Conservation (phyloP, 805 yeast genomes). For the Starmerella powellii region DNA sequence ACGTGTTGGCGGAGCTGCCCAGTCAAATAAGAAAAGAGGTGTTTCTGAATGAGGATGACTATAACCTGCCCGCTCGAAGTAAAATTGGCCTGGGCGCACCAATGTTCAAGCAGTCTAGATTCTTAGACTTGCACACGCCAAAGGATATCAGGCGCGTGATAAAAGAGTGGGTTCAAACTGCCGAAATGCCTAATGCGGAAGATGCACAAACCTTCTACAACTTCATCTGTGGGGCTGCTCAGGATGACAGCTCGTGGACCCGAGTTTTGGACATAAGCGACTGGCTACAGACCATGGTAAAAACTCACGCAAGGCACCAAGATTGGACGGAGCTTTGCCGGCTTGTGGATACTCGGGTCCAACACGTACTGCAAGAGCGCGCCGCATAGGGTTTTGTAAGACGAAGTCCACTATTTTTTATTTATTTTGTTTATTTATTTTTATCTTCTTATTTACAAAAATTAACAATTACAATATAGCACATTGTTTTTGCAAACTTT, state of each 20-base stretch:
- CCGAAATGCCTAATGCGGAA: constrained; percentile 6
- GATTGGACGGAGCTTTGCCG: not conserved
- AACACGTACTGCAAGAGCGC: not conserved
- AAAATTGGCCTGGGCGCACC: not conserved
- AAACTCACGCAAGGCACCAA: not conserved
- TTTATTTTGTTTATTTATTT: not conserved
- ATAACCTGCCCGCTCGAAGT: not conserved
- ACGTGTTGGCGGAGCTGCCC: constrained; percentile 56
- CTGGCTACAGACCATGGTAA: not conserved
- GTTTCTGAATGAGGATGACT: constrained; percentile 17
- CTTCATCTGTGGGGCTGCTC: constrained; percentile 2
- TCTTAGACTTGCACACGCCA: constrained; percentile 5
- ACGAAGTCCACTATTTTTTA: not conserved
- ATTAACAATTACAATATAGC: too few species aligned
- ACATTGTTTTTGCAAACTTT: too few species aligned
- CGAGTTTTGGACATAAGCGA: constrained; percentile 1
- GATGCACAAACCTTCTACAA: constrained; percentile 12
- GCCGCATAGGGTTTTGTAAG: not conserved
- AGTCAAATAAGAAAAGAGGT: constrained; percentile 52
- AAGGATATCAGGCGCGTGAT: not conserved
- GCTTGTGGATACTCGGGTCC: not conserved
- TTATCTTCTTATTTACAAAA: too few species aligned
- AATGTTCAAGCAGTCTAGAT: not conserved
- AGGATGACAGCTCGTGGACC: constrained; percentile 12
- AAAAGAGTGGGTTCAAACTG: constrained; percentile 8